Evolutionary conservation across 352 stramenopile species (phyloP), one percentile per base, ranked within the genome.

Genomic region (Globisporangium takayamanum): DNA sequence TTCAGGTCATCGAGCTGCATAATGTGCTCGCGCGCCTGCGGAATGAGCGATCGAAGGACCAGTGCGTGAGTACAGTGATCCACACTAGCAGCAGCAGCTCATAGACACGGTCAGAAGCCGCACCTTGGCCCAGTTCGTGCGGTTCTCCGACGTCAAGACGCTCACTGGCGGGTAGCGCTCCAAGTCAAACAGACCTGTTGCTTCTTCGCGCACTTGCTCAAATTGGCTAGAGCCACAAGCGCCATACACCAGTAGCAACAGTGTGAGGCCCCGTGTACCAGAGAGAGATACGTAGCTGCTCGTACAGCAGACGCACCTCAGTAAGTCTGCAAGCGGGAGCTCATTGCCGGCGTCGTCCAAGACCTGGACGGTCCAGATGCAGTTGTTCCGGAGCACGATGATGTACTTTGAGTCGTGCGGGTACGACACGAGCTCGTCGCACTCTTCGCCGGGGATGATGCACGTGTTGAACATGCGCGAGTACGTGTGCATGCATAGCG

Each of bases 391-490:
- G 53, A 97, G 69, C 41, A 98, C 93, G 44, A 98, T 72, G 61
- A 97, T 95, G 79, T 99, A 93, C 59, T 87, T 94, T 63, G 95
- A 67, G 22, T 92, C 75, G 45, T 92, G 87, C 55, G 95, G 90
- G 60, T 97, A 98, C 74, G 66, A 80, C 59, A 84, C 68, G 60
- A 95, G 86, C 60, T 92, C 80, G 58, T 95, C 86, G 50, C 80
- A 92, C 37, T 95, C 82, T 60, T 95, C 84, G 22, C 83, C 87
- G 10, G 96, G 96, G 58, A 99, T 94, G 25, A 98, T 80, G 73
- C 93, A 98, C 50, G 94, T 94, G 80, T 98, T 98, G 73, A 99
- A 98, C 85, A 98, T 96, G 59, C 88, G 89, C 63, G 91, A 95
- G 72, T 96, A 98, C 72, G 92, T 95, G 66, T 87, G 80, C 69